A percentile compares a stretch with the other conserved stretches of the same genome.
phyloP scores from a whole-genome alignment of 2,329 filamentous ascomycete species.

The Aureobasidium sp. region DNA sequence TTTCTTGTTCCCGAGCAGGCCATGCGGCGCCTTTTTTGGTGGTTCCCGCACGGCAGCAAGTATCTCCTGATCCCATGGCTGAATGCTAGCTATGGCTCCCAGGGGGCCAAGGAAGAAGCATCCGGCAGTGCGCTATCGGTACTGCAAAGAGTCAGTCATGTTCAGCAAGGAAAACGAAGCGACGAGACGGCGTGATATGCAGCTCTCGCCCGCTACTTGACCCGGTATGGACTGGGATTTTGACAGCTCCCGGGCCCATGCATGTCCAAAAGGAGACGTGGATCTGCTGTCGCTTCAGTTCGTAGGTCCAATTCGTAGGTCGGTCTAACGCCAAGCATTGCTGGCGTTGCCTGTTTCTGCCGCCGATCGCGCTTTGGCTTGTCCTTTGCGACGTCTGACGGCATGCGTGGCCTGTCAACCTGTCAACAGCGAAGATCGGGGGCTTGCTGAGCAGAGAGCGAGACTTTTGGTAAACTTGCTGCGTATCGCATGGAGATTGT shows the following conservation, averaged over 20 bases:
- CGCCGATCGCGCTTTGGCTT: neutral
- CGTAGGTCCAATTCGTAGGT: too few relatives aligned
- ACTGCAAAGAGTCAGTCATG: neutral
- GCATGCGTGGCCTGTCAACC: neutral
- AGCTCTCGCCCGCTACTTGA: neutral
- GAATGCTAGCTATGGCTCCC: neutral
- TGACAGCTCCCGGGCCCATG: neutral
- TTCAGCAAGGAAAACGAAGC: neutral
- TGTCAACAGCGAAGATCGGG: slow-evolving; percentile 1
- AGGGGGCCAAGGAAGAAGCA: neutral
- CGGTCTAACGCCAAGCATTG: neutral
- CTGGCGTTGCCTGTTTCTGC: neutral
- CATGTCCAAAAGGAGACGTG: neutral
- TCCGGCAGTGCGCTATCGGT: neutral
- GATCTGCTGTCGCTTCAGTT: neutral
- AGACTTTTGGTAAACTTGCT: neutral
- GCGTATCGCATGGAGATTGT: slow-evolving; percentile 1
- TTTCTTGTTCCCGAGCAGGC: neutral
- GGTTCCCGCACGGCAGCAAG: neutral
- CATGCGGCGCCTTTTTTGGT: neutral
- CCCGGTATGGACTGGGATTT: neutral
- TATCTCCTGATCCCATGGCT: neutral
- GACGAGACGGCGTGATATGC: slow-evolving; percentile 2
- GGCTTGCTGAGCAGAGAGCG: neutral
- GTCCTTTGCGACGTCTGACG: neutral